Evolutionary conservation across 2,329 filamentous ascomycete genomes (phyloP), one percentile per base, ranked within the genome.

Genomic region (Pyricularia grisea): DNA sequence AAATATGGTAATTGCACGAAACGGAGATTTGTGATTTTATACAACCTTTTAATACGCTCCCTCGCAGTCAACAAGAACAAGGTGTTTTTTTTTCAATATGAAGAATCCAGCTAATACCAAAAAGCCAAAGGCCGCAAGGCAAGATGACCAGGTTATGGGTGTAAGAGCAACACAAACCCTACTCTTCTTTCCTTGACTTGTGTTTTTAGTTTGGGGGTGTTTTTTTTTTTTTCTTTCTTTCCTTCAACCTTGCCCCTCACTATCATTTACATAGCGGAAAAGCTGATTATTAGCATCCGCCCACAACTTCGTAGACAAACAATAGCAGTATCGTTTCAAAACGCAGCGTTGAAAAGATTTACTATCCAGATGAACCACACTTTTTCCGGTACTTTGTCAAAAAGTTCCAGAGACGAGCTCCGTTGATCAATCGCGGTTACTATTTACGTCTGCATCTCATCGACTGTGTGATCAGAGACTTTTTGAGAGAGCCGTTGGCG

Each of bases 251-350:
- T 25, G 65, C 6, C 61, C 27, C 30, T 30, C 27, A 55, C 27
- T 33, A 20, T 12, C 5, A 17, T n/a, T 12, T 11, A 64, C n/a
- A 28, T 23, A 58, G 67, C n/a, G 65, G 33, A n/a, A 58, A 65
- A 60, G 30, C 20, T 36, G 17, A 68, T 33, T 28, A 12, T 50
- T 64, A 63, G 25, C 30, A 69, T 71, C 30, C 28, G 25, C 25
- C 30, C 23, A 6, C 17, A 64, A 74, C 36, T 20, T 23, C 5
- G 25, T 36, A 92, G 87, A 97, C 93, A 70, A 97, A 97, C 77
- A 94, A 89, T 76, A 94, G 92, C 79, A 96, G 92, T 75, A 97
- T 97, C 73, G 90, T 94, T 20, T 97, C 93, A 17, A 97, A 97
- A 77, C 84, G 93, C 73, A 95, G 93, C 74, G 94, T 97, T n/a